Conservation (phyloP, 2,329 filamentous ascomycete species). For the Fusarium concolor region DNA sequence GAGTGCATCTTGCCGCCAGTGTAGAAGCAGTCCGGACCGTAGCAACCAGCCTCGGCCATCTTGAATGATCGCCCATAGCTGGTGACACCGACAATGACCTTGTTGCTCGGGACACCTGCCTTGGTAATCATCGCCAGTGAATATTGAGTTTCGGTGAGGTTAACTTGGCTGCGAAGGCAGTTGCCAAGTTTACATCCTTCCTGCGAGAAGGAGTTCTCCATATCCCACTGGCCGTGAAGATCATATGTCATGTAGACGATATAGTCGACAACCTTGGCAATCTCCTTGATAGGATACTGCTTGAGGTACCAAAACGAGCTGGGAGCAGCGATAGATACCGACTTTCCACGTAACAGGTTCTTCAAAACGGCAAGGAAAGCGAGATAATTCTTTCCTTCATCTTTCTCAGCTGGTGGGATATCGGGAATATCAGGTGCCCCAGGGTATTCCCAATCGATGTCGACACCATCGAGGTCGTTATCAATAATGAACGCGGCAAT, state of each 20-base stretch:
- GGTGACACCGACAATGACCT: conserved; percentile 1
- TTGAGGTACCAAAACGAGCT: conserved; percentile 32
- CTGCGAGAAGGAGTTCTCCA: background rate
- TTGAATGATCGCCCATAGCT: background rate
- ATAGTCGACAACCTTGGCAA: conserved; percentile 5
- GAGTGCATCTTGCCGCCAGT: background rate
- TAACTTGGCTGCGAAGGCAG: conserved; percentile 6
- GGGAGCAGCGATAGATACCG: conserved; percentile 28
- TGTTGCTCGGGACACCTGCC: background rate
- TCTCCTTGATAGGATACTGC: conserved; percentile 21
- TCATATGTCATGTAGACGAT: conserved; percentile 19
- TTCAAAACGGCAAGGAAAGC: conserved; percentile 7
- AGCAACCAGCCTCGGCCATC: background rate
- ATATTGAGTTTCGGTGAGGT: conserved; percentile 5
- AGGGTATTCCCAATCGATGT: conserved; percentile 58
- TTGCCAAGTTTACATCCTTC: conserved; percentile 1
- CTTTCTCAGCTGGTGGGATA: conserved; percentile 18
- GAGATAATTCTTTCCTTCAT: conserved; percentile 21
- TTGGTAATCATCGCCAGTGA: conserved; percentile 1
- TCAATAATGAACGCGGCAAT: conserved; percentile 52
- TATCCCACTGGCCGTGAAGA: background rate
- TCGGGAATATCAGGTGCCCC: conserved; percentile 35
- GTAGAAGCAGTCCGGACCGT: background rate
- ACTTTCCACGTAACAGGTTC: conserved; percentile 3
- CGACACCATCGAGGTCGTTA: conserved; percentile 52